These are phyloP conservation scores for Metarhizium robertsii DNA, from an alignment of 2,329 filamentous ascomycete genomes.

Conservation along the genomic window DNA sequence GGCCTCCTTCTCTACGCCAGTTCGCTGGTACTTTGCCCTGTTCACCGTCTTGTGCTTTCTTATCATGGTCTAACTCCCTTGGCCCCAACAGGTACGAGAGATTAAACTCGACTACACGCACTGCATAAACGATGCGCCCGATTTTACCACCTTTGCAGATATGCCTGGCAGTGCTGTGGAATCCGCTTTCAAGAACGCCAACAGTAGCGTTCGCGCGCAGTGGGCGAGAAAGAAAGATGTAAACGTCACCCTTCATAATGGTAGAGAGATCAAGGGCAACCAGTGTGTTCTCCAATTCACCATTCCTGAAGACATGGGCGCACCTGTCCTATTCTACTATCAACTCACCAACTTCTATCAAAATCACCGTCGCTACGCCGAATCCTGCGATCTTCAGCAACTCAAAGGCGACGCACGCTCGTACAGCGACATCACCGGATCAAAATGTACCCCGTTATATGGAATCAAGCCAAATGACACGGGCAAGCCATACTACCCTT, in stretches of 20 bases:
- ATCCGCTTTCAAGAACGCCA: conserved; percentile 60
- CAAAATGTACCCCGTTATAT: conserved; percentile 68
- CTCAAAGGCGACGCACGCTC: conserved; percentile 60
- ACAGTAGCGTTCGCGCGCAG: conserved; percentile 26
- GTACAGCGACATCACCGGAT: conserved; percentile 50
- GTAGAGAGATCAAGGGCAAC: conserved; percentile 27
- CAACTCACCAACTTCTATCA: conserved; percentile 97
- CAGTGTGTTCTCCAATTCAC: conserved; percentile 70
- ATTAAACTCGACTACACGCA: conserved; percentile 83
- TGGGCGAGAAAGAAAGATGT: conserved; percentile 33
- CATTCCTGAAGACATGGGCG: conserved; percentile 67
- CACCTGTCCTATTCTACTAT: conserved; percentile 90
- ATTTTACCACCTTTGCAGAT: conserved; percentile 23
- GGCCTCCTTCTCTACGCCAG: conserved; percentile 81
- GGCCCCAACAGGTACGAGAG: conserved; percentile 64
- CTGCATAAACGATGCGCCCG: conserved; percentile 52
- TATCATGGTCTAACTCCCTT: conserved; percentile 8
- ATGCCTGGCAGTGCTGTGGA: conserved; percentile 52
- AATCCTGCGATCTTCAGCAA: conserved; percentile 76
- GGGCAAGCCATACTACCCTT: conserved; percentile 80
- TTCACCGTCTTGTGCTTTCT: neutral
- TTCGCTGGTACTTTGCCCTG: conserved; percentile 46
- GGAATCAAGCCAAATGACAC: conserved; percentile 30
- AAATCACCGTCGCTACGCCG: conserved; percentile 93
- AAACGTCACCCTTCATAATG: conserved; percentile 30